Conservation (phyloP, 805 yeast species). For the Lachancea meyersii region DNA sequence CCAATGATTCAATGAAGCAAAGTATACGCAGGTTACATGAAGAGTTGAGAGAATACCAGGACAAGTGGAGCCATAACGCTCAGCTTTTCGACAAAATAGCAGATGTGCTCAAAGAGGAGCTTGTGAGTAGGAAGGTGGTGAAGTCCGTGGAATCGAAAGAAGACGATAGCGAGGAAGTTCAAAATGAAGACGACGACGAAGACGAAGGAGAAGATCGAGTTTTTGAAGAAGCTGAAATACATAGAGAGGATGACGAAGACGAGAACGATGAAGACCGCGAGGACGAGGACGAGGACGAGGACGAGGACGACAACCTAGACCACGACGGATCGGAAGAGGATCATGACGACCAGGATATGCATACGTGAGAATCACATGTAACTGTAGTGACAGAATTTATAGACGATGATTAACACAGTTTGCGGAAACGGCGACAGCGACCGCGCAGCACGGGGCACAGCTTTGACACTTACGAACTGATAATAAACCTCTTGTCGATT, state of each 20-base stretch:
- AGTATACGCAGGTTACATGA: constrained; percentile 21
- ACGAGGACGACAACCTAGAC: background rate
- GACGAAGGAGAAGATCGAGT: constrained; percentile 7
- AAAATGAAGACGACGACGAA: constrained; percentile 7
- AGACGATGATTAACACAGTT: background rate
- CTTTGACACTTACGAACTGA: background rate
- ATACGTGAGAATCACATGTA: too few species aligned
- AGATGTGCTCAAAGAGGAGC: constrained; percentile 23
- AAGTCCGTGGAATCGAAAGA: constrained; percentile 12
- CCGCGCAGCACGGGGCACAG: too few species aligned
- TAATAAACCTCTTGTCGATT: constrained; percentile 4
- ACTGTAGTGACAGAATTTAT: background rate
- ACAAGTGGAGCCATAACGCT: constrained; percentile 30
- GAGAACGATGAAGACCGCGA: background rate
- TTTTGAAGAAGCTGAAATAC: constrained; percentile 5
- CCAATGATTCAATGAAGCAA: constrained; percentile 20
- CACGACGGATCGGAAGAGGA: background rate
- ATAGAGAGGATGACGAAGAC: constrained; percentile 7
- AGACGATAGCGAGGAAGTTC: constrained; percentile 10
- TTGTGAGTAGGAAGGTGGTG: constrained; percentile 17
- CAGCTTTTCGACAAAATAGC: constrained; percentile 25
- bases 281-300: background rate
- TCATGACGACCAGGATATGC: constrained; percentile 2
- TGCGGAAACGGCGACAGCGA: too few species aligned
- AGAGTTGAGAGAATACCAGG: constrained; percentile 22